phyloP scores from a whole-genome alignment of 2,329 filamentous ascomycete species.

The Trichophyton rubrum region DNA sequence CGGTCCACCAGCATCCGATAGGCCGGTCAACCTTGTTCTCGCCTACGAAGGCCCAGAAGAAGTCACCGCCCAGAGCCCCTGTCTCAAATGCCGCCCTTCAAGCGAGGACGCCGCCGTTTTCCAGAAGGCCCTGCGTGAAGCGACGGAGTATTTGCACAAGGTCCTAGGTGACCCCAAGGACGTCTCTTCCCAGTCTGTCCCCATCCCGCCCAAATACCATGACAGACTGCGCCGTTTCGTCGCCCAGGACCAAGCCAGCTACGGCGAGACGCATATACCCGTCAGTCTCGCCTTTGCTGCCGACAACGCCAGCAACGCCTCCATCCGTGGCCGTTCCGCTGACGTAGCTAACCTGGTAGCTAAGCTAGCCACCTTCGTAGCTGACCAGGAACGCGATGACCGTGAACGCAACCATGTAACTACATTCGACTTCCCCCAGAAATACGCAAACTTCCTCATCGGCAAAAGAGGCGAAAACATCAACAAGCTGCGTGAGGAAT shows the following conservation, averaged over 20 bases:
- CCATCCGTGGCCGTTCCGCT: conserved; percentile 62
- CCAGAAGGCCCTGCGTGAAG: conserved; percentile 45
- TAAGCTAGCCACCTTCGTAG: conserved; percentile 67
- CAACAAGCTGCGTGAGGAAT: conserved; percentile 55
- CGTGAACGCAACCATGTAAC: conserved; percentile 81
- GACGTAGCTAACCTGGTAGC: conserved; percentile 58
- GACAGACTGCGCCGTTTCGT: conserved; percentile 51
- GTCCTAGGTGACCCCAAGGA: conserved; percentile 43
- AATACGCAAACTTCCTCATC: conserved; percentile 77
- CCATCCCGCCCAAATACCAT: conserved; percentile 49
- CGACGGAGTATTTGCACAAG: conserved; percentile 43
- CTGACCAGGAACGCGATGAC: conserved; percentile 82
- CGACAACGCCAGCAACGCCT: conserved; percentile 42
- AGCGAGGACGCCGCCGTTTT: conserved; percentile 44
- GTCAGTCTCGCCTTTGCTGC: conserved; percentile 40
- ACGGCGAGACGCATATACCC: conserved; percentile 41
- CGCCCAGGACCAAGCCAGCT: conserved; percentile 42
- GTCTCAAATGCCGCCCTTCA: conserved; percentile 45
- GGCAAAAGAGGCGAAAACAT: conserved; percentile 56
- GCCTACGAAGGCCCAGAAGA: conserved; percentile 36
- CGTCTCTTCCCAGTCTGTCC: conserved; percentile 42
- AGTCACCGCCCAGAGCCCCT: conserved; percentile 32
- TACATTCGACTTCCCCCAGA: conserved; percentile 86
- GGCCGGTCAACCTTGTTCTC: conserved; percentile 32
- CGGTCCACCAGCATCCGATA: conserved; percentile 22